Conservation (phyloP, 352 stramenopile species). For the Albugo candida region DNA sequence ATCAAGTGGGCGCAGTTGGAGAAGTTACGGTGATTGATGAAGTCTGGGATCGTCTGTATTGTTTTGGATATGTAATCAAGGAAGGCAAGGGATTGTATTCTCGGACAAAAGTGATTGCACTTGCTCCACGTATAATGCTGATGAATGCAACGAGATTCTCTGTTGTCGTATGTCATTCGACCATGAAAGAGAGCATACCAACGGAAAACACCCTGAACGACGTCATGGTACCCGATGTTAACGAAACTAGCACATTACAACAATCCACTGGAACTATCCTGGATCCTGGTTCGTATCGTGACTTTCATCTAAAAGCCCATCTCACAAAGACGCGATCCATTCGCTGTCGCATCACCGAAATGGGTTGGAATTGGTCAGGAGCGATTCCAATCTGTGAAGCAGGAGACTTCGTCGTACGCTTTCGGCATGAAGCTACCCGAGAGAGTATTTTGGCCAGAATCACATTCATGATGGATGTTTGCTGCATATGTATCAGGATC, state of each 20-base stretch:
- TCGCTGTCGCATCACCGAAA: constrained; percentile 47
- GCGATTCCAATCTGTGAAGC: constrained; percentile 53
- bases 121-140: constrained; percentile 70
- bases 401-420: constrained; percentile 59
- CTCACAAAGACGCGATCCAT: constrained; percentile 56
- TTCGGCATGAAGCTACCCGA: constrained; percentile 65
- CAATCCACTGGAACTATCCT: constrained; percentile 49
- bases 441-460: constrained; percentile 62
- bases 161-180: constrained; percentile 68
- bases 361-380: constrained; percentile 71
- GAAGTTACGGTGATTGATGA: constrained; percentile 56
- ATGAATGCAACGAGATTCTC: constrained; percentile 51
- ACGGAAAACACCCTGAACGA: constrained; percentile 15
- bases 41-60: constrained; percentile 38
- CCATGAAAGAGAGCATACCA: constrained; percentile 21
- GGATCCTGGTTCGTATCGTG: constrained; percentile 48
- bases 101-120: constrained; percentile 74
- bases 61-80: constrained; percentile 64
- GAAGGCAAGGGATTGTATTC: constrained; percentile 58
- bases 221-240: not conserved
- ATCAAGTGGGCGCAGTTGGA: constrained; percentile 53
- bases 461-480: constrained; percentile 51
- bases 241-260: constrained; percentile 22
- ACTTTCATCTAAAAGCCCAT: constrained; percentile 68
- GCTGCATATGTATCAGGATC: constrained; percentile 66